These are phyloP conservation scores for Artemisia tridentata DNA, from an alignment of 129 eudicot genomes.

Conservation along the genomic window DNA sequence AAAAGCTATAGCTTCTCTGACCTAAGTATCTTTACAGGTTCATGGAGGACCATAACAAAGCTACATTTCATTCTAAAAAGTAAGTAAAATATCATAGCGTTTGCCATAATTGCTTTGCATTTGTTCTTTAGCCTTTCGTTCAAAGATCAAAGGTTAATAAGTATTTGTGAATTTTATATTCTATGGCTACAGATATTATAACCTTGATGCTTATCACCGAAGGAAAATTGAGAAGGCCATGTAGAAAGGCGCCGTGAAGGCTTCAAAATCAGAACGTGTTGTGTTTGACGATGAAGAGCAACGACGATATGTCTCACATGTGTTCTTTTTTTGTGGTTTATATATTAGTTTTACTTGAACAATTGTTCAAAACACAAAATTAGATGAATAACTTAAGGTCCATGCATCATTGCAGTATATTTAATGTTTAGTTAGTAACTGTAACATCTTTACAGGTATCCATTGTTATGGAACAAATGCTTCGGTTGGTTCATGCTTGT, in stretches of 20 bases:
- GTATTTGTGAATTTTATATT: slow-evolving; percentile 12
- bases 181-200: slow-evolving; percentile 61
- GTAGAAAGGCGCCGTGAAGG: slow-evolving; percentile 63
- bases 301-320: slow-evolving; percentile 54
- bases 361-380: no score
- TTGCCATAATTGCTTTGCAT: not conserved
- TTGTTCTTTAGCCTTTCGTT: not conserved
- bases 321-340: not conserved
- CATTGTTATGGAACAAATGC: no score
- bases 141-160: not conserved
- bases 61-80: slow-evolving; percentile 95
- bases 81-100: slow-evolving; percentile 36
- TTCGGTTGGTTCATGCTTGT: no score
- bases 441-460: no score
- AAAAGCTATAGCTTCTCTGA: slow-evolving; percentile 14
- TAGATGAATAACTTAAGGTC: no score
- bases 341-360: not conserved
- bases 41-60: slow-evolving; percentile 98
- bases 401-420: no score
- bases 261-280: slow-evolving; percentile 59
- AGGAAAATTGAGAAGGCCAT: slow-evolving; percentile 72
- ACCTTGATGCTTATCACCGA: slow-evolving; percentile 85
- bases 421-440: no score
- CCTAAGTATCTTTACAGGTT: slow-evolving; percentile 48
- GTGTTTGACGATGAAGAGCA: slow-evolving; percentile 93